A percentile compares a stretch with the other conserved stretches of the same genome.
These are phyloP conservation scores for Psidium friedrichsthalianum DNA, from an alignment of 345 rosid species.

Conservation along the genomic window DNA sequence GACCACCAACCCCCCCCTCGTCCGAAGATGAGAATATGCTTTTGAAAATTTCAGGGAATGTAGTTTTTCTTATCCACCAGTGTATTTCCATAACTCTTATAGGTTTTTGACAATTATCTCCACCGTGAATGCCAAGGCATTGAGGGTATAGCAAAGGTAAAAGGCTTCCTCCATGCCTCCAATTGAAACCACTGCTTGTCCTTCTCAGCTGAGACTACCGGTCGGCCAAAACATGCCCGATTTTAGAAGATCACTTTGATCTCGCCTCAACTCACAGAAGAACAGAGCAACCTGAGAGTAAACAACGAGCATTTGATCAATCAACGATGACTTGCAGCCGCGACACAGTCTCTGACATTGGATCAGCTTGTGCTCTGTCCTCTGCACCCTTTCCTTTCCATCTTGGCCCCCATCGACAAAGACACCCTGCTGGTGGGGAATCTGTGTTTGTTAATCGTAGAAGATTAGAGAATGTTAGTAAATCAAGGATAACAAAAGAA, in stretches of 20 bases:
- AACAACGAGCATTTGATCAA: slow-evolving; percentile 27
- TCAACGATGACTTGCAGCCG: slow-evolving; percentile 46
- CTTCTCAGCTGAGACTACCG: slow-evolving; percentile 36
- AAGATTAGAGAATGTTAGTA: not conserved
- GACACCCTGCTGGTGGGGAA: not conserved
- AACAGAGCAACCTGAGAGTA: slow-evolving; percentile 39
- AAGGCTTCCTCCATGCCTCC: slow-evolving; percentile 81
- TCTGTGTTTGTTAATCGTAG: not conserved
- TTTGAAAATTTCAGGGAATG: slow-evolving; percentile 51
- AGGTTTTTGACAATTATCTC: slow-evolving; percentile 17
- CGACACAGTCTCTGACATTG: slow-evolving; percentile 51
- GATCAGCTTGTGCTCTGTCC: slow-evolving; percentile 64
- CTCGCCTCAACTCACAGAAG: slow-evolving; percentile 38
- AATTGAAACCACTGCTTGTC: slow-evolving; percentile 66
- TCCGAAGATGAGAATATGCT: slow-evolving; percentile 65
- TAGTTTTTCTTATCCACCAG: slow-evolving; percentile 29
- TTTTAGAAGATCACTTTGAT: slow-evolving; percentile 47
- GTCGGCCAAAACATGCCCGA: slow-evolving; percentile 67
- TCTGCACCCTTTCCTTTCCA: slow-evolving; percentile 77
- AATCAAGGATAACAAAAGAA: not conserved
- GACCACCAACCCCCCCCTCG: slow-evolving; percentile 67
- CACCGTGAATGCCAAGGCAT: slow-evolving; percentile 43
- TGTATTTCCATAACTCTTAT: slow-evolving; percentile 37
- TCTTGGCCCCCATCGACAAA: slow-evolving; percentile 44
- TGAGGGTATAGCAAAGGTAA: slow-evolving; percentile 36